Conservation (phyloP, 1,284 basidiomycete genomes). For the Lentinus polychrous region DNA sequence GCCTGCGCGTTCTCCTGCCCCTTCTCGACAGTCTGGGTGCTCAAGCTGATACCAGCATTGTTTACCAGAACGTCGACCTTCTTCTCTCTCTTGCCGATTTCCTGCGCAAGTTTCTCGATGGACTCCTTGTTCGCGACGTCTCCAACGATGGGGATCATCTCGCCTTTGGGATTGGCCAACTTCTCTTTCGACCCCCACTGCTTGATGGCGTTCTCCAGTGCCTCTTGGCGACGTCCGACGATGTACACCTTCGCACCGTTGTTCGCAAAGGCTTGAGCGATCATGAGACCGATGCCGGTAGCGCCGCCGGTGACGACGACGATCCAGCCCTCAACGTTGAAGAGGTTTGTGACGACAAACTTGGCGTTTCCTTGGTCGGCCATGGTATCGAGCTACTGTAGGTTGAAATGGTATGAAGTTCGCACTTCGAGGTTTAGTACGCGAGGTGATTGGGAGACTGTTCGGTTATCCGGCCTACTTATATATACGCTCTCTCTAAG, state of each 20-base stretch:
- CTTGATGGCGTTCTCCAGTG: constrained; percentile 19
- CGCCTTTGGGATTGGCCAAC: constrained; percentile 25
- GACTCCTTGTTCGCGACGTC: constrained; percentile 29
- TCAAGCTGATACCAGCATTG: constrained; percentile 29
- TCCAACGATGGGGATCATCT: constrained; percentile 26
- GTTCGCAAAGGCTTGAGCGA: constrained; percentile 31
- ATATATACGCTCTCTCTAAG: too few relatives aligned
- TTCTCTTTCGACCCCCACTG: constrained; percentile 17
- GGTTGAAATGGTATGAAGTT: too few relatives aligned
- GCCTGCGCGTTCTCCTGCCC: constrained; percentile 26
- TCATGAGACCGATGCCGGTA: constrained; percentile 36
- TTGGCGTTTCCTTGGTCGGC: constrained; percentile 11
- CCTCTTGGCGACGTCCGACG: constrained; percentile 23
- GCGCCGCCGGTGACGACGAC: constrained; percentile 34
- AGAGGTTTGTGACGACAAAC: constrained; percentile 21
- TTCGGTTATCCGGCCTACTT: too few relatives aligned
- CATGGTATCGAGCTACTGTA: too few relatives aligned
- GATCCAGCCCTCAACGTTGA: constrained; percentile 28
- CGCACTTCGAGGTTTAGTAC: too few relatives aligned
- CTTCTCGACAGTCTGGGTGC: constrained; percentile 23
- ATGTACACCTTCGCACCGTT: constrained; percentile 36
- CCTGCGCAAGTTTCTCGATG: constrained; percentile 25
- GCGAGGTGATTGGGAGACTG: too few relatives aligned
- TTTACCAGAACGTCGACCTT: constrained; percentile 33
- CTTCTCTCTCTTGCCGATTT: constrained; percentile 28